Evolutionary conservation across 805 yeast species (phyloP).

Genomic region (Pichia cephalocereana): DNA sequence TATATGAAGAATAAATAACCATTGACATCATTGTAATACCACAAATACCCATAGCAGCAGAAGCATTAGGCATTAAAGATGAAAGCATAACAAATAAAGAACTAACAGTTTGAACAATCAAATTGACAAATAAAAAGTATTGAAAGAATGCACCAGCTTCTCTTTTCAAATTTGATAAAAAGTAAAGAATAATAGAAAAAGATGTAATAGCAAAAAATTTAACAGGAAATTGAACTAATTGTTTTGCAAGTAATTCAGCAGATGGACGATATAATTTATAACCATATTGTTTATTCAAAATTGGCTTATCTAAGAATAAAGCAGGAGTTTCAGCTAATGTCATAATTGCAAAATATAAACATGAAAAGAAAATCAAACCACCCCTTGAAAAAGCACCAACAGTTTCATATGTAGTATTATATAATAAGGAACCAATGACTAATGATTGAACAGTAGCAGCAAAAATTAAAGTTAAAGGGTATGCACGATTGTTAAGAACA

Average conservation of each 20-base stretch:
- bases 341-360: conserved; percentile 51
- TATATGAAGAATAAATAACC: conserved; percentile 53
- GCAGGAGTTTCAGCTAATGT: conserved; percentile 54
- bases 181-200: conserved; percentile 39
- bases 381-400: conserved; percentile 53
- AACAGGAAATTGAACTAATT: conserved; percentile 48
- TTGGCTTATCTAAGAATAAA: conserved; percentile 52
- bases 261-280: conserved; percentile 59
- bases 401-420: conserved; percentile 40
- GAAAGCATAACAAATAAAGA: conserved; percentile 48
- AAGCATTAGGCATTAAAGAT: conserved; percentile 36
- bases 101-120: conserved; percentile 36
- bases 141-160: conserved; percentile 50
- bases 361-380: conserved; percentile 53
- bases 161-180: conserved; percentile 42
- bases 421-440: conserved; percentile 52
- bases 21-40: conserved; percentile 44
- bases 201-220: conserved; percentile 41
- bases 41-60: conserved; percentile 51
- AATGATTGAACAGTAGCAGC: conserved; percentile 51
- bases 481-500: conserved; percentile 47
- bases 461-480: conserved; percentile 38
- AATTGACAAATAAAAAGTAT: conserved; percentile 32
- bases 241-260: conserved; percentile 52
- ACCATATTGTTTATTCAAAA: conserved; percentile 54